These are phyloP conservation scores for Graphiopsis chlorocephala DNA, from an alignment of 2,329 filamentous ascomycete species.

Conservation along the genomic window DNA sequence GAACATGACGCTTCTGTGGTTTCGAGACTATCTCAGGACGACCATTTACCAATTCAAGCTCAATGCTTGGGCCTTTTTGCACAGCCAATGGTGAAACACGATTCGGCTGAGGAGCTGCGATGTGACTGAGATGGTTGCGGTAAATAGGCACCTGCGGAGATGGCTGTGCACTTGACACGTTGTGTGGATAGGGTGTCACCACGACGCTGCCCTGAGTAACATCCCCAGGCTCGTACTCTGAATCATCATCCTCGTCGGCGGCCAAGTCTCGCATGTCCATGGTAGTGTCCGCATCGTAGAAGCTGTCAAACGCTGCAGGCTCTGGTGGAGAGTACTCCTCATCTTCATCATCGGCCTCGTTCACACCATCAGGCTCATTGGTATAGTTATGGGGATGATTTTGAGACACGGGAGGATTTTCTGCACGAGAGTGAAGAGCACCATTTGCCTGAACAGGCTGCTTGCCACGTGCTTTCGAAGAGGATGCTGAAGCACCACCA, in stretches of 20 bases:
- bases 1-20: constrained; percentile 20
- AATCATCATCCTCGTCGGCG: constrained; percentile 31
- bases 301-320: constrained; percentile 23
- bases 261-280: constrained; percentile 20
- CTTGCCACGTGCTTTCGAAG: constrained; percentile 19
- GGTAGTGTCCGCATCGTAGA: constrained; percentile 19
- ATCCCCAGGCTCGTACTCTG: constrained; percentile 38
- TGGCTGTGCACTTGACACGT: constrained; percentile 29
- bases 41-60: constrained; percentile 48
- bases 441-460: constrained; percentile 20
- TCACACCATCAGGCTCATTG: constrained; percentile 21
- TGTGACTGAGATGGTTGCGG: constrained; percentile 59
- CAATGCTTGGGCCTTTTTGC: constrained; percentile 45
- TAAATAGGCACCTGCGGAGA: constrained; percentile 60
- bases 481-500: constrained; percentile 2
- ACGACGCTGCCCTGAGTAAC: constrained; percentile 28
- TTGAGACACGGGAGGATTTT: constrained; percentile 13
- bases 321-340: constrained; percentile 36
- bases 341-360: constrained; percentile 29
- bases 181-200: constrained; percentile 11
- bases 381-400: constrained; percentile 15
- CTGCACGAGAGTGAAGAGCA: not conserved
- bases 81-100: constrained; percentile 61
- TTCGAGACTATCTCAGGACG: constrained; percentile 33
- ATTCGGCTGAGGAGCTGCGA: constrained; percentile 73